Conservation (phyloP, 106 monocot genomes). For the Dioscorea zingiberensis region DNA sequence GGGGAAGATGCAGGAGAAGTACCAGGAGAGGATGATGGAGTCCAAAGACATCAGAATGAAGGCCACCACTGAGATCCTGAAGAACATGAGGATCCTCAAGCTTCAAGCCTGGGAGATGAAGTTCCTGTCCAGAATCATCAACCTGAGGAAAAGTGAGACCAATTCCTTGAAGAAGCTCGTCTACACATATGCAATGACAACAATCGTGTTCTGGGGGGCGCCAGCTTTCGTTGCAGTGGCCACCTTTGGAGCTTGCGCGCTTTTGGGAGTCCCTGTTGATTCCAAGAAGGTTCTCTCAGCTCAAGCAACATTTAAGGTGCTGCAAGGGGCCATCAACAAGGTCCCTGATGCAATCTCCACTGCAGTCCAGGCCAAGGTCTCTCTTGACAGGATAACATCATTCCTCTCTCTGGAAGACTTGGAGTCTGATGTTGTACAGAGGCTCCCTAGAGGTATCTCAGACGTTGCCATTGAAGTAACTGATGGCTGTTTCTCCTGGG, state of each 20-base stretch:
- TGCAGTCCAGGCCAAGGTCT: conserved; percentile 76
- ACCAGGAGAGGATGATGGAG: conserved; percentile 77
- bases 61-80: conserved; percentile 69
- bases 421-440: conserved; percentile 42
- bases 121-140: conserved; percentile 64
- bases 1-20: conserved; percentile 59
- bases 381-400: conserved; percentile 69
- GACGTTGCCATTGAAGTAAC: conserved; percentile 53
- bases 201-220: conserved; percentile 61
- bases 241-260: conserved; percentile 74
- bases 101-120: conserved; percentile 98
- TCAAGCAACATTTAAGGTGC: conserved; percentile 71
- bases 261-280: conserved; percentile 77
- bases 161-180: conserved; percentile 67
- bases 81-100: conserved; percentile 94
- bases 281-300: conserved; percentile 85
- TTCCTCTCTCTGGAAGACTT: conserved; percentile 72
- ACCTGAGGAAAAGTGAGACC: conserved; percentile 59
- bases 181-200: conserved; percentile 46
- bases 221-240: conserved; percentile 83
- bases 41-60: conserved; percentile 88
- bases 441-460: conserved; percentile 40
- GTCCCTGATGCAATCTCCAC: conserved; percentile 68
- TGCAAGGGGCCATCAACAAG: conserved; percentile 73
- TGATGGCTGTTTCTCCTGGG: conserved; percentile 74